These are phyloP conservation scores for Adansonia gregorii DNA, from an alignment of 441 rosid species.

Conservation along the genomic window DNA sequence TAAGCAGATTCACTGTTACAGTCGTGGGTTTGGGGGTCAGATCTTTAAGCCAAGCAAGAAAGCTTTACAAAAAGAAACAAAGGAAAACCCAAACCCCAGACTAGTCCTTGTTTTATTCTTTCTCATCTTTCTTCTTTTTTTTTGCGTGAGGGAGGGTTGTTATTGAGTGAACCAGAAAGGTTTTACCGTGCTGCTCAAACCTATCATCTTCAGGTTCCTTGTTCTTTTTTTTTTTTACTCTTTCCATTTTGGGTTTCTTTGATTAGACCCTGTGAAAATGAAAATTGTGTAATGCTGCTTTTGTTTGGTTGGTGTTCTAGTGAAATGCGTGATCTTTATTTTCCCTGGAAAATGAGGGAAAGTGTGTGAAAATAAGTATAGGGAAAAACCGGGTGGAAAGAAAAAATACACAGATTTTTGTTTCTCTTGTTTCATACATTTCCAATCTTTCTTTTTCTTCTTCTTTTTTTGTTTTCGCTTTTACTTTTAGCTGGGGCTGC, in stretches of 20 bases:
- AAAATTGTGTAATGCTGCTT: conserved; percentile 37
- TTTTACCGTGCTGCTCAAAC: conserved; percentile 33
- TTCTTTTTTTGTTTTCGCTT: conserved; percentile 27
- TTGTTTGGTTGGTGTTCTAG: conserved; percentile 34
- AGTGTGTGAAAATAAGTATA: conserved; percentile 36
- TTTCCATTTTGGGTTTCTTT: conserved; percentile 24
- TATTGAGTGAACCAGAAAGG: conserved; percentile 40
- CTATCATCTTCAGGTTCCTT: conserved; percentile 39
- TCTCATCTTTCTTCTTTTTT: conserved; percentile 25
- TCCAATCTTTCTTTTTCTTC: conserved; percentile 12
- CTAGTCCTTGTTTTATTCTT: conserved; percentile 20
- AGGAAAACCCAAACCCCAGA: conserved; percentile 42
- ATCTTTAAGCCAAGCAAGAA: conserved; percentile 45
- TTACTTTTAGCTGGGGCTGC: conserved; percentile 36
- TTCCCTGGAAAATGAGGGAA: conserved; percentile 55
- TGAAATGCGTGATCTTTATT: conserved; percentile 33
- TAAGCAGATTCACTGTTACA: conserved; percentile 15
- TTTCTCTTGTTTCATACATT: neutral
- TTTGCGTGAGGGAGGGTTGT: conserved; percentile 27
- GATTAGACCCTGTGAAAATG: conserved; percentile 42
- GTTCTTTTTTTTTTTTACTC: conserved; percentile 27
- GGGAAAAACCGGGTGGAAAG: neutral
- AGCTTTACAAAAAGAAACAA: conserved; percentile 47
- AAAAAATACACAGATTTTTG: conserved; percentile 16
- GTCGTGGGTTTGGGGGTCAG: conserved; percentile 33